These are phyloP conservation scores for Pterulicium gracile DNA, from an alignment of 1,284 basidiomycete genomes.

Conservation along the genomic window DNA sequence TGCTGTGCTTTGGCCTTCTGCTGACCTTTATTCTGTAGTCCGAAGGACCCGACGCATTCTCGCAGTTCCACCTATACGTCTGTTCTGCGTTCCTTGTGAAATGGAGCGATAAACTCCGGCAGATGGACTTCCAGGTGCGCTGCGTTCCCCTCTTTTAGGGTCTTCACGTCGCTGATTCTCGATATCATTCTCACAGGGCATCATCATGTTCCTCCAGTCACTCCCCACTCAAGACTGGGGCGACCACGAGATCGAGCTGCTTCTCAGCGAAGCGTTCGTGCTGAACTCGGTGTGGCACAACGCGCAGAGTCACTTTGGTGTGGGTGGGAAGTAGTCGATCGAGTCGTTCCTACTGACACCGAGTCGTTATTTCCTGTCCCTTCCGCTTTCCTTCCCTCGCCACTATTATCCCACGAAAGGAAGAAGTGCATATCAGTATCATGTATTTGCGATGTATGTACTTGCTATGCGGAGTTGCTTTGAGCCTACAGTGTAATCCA, in stretches of 20 bases:
- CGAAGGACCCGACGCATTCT: conserved; percentile 91
- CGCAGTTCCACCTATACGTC: conserved; percentile 93
- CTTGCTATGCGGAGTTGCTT: too few relatives aligned
- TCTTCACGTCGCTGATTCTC: conserved; percentile 6
- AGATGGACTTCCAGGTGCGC: conserved; percentile 93
- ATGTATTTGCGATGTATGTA: too few relatives aligned
- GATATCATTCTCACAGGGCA: conserved; percentile 47
- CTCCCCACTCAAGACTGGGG: conserved; percentile 93
- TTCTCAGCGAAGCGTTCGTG: conserved; percentile 94
- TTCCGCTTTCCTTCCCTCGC: too few relatives aligned
- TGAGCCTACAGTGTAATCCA: too few relatives aligned
- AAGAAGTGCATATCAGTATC: too few relatives aligned
- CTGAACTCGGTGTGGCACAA: conserved; percentile 91
- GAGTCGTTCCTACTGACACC: too few relatives aligned
- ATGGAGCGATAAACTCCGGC: conserved; percentile 82
- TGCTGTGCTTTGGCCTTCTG: conserved; percentile 1
- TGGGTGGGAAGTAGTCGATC: conserved; percentile 18
- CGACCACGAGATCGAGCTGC: conserved; percentile 91
- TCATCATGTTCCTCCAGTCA: conserved; percentile 98
- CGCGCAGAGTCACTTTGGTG: conserved; percentile 82
- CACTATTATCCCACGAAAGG: too few relatives aligned
- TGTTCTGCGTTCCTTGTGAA: conserved; percentile 90
- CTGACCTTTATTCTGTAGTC: conserved; percentile 39
- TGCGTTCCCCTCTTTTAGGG: neutral
- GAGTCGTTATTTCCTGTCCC: too few relatives aligned